Evolutionary conservation across 768 basidiomycete species (phyloP), one percentile per base, ranked within the genome.

Genomic region (Boletus subcaerulescens): DNA sequence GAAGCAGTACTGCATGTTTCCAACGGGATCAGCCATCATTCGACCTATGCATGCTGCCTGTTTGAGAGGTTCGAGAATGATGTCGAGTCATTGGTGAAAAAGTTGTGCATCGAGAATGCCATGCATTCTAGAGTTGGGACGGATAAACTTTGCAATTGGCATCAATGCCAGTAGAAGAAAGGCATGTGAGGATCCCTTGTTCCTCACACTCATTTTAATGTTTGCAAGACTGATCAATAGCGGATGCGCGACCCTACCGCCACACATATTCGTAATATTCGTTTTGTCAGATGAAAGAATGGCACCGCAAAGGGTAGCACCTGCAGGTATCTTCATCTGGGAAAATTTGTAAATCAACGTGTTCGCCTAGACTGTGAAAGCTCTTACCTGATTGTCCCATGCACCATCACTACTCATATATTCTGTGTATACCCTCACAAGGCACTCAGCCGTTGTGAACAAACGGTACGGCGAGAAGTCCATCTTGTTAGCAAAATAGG

Each of bases 361-460:
- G 22, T 22, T 22, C 3, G 22, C 22, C 22, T 22, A 22, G 22
- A 22, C 22, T 22, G 22, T 22, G 22, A 22, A 22, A 22, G 22
- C 22, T 22, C 22, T 22, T 22, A 22, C 22, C 22, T 22, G 22
- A 22, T 22, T 24, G 24, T 24, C 24, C 24, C 24, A 24, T 3
- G 36, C 29, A 11, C 36, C 15, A 8, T 57, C 44, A 1, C 56
- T 50, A 14, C 56, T 58, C 56, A 58, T 66, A 55, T 60, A 72
- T 22, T 73, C 62, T 4, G n/a, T 55, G 46, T 57, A 69, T 3
- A 47, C 45, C 31, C 52, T 32, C 4, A 5, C 3, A 4, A 29
- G 24, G 26, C 3, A 4, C 29, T 47, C 18, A 7, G 18, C 43
- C 0, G 20, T 22, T 11, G 50, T 46, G 3, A 24, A 47, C 31